Evolutionary conservation across 1,284 basidiomycete genomes (phyloP).

Genomic region (Melampsora americana): DNA sequence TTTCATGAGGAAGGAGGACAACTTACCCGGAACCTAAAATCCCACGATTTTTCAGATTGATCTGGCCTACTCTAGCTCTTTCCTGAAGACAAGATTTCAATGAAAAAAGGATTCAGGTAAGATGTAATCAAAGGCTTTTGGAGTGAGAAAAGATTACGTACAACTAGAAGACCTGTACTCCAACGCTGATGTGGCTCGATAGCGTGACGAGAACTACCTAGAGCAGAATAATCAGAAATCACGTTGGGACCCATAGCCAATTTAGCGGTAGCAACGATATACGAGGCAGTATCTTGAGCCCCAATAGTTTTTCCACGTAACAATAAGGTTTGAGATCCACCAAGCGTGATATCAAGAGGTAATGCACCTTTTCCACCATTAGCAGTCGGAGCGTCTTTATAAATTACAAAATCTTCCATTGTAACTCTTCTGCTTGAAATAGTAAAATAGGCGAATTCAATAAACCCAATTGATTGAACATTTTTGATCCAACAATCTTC

Average conservation of each 20-base stretch:
- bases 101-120: background rate
- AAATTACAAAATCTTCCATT: conserved; percentile 30
- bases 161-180: conserved; percentile 43
- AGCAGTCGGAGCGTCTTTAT: conserved; percentile 25
- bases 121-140: background rate
- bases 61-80: conserved; percentile 32
- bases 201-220: conserved; percentile 26
- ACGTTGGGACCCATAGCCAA: conserved; percentile 40
- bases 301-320: conserved; percentile 38
- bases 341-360: conserved; percentile 40
- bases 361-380: conserved; percentile 40
- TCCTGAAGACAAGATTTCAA: conserved; percentile 5
- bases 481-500: conserved; percentile 42
- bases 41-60: conserved; percentile 42
- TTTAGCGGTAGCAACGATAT: conserved; percentile 34
- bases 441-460: conserved; percentile 34
- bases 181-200: conserved; percentile 43
- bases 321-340: conserved; percentile 32
- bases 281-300: conserved; percentile 36
- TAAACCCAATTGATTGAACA: conserved; percentile 21
- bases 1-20: background rate
- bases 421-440: conserved; percentile 33
- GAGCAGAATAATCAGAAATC: conserved; percentile 33
- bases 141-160: background rate
- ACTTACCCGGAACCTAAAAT: conserved; percentile 42